These are phyloP conservation scores for Dryadomyces quercivorus DNA, from an alignment of 2,329 filamentous ascomycete species.

Conservation along the genomic window DNA sequence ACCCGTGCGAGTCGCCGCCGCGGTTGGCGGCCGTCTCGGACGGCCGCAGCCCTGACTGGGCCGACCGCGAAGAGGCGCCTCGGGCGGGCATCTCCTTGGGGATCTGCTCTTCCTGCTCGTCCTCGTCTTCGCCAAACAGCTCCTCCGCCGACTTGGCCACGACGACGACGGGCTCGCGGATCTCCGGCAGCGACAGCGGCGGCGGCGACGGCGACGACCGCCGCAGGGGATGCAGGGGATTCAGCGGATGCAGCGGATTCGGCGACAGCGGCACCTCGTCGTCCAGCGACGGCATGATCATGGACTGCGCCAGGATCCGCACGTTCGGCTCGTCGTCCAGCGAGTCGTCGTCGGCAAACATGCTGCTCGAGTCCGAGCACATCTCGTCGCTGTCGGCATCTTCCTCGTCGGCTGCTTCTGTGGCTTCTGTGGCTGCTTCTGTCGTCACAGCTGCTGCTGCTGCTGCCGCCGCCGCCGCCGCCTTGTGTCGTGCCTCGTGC, in stretches of 20 bases:
- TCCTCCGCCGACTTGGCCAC: not conserved
- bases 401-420: constrained; percentile 14
- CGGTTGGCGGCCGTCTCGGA: constrained; percentile 38
- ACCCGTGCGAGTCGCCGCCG: constrained; percentile 12
- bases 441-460: not conserved
- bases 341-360: constrained; percentile 29
- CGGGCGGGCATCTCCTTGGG: not conserved
- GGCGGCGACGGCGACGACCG: not conserved
- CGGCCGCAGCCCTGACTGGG: constrained; percentile 27
- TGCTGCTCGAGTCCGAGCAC: constrained; percentile 24
- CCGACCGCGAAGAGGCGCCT: too few species aligned
- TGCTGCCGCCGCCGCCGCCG: too few species aligned
- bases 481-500: not conserved
- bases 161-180: not conserved
- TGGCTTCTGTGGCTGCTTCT: constrained; percentile 13
- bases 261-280: constrained; percentile 27
- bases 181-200: not conserved
- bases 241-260: constrained; percentile 23
- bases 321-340: constrained; percentile 31
- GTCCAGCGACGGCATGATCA: constrained; percentile 21
- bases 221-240: constrained; percentile 13
- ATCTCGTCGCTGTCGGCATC: constrained; percentile 15
- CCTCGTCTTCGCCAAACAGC: not conserved
- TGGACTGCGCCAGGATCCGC: constrained; percentile 31
- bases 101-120: not conserved